phyloP scores from a whole-genome alignment of 2,329 filamentous ascomycete species.

The Pezicula neosporulosa region DNA sequence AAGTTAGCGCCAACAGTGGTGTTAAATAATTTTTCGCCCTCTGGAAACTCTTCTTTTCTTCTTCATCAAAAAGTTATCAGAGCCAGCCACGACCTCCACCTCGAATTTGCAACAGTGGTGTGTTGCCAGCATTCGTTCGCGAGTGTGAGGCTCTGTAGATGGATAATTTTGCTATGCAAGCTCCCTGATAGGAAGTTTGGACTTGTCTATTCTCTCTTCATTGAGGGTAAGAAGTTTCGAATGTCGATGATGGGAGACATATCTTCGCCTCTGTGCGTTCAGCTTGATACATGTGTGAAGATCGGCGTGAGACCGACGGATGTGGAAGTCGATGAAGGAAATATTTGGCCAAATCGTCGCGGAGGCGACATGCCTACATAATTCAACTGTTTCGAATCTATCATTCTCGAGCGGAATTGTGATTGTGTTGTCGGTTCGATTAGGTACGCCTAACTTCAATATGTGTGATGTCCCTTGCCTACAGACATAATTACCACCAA shows the following conservation, averaged over 20 bases:
- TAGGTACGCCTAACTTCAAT: too few species aligned
- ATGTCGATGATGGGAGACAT: constrained; percentile 73
- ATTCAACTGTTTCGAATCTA: too few species aligned
- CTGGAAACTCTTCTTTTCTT: constrained; percentile 31
- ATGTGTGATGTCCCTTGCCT: too few species aligned
- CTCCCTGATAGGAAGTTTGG: constrained; percentile 67
- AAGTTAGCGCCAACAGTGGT: constrained; percentile 6
- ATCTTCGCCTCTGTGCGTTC: not conserved
- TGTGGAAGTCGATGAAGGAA: too few species aligned
- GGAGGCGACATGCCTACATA: too few species aligned
- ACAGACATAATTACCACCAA: too few species aligned
- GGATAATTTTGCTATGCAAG: constrained; percentile 37
- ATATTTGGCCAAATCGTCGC: too few species aligned
- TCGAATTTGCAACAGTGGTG: constrained; percentile 54
- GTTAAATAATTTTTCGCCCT: constrained; percentile 6
- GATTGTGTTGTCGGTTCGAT: too few species aligned
- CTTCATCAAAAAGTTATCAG: constrained; percentile 59
- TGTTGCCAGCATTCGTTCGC: constrained; percentile 60
- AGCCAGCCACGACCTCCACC: constrained; percentile 69
- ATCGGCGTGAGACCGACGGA: too few species aligned
- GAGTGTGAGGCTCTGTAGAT: constrained; percentile 63
- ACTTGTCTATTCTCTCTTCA: constrained; percentile 66
- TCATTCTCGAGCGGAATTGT: too few species aligned
- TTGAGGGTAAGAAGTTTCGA: constrained; percentile 66
- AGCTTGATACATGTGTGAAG: too few species aligned